Conservation (phyloP, 1,284 basidiomycete species). For the Tilletia walkeri region DNA sequence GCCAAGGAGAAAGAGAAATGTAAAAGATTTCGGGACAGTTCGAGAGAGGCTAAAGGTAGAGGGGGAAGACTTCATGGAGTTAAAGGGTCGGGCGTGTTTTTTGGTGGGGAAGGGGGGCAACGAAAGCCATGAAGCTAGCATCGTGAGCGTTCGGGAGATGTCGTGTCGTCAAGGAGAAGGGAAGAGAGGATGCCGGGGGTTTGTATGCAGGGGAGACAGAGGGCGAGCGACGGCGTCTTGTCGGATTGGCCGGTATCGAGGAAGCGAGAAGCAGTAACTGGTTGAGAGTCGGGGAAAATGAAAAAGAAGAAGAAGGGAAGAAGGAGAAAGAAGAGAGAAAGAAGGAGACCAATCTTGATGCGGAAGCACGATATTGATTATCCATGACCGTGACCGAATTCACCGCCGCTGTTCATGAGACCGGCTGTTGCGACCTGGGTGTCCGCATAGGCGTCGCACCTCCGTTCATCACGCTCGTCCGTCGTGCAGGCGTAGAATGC, state of each 20-base stretch:
- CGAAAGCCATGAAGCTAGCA: too few species aligned
- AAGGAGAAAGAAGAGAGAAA: neutral
- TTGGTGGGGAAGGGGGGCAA: too few species aligned
- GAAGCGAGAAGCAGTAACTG: neutral
- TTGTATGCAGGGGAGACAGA: too few species aligned
- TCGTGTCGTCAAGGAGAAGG: too few species aligned
- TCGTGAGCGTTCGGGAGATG: too few species aligned
- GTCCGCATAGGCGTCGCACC: constrained; percentile 10
- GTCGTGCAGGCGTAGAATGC: neutral
- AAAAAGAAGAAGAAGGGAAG: neutral
- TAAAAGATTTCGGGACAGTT: too few species aligned
- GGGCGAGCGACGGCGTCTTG: too few species aligned
- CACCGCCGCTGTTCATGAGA: neutral
- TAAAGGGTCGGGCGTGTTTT: too few species aligned
- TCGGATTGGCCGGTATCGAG: neutral
- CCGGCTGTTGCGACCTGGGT: constrained; percentile 11
- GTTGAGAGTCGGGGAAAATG: neutral
- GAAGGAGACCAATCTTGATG: neutral
- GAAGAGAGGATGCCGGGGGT: too few species aligned
- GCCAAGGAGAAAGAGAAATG: too few species aligned
- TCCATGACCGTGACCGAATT: neutral
- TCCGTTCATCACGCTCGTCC: constrained; percentile 11
- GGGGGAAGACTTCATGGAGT: too few species aligned
- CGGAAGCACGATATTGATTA: neutral
- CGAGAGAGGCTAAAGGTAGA: too few species aligned